Percentiles rank a stretch among this genome's conserved stretches.
phyloP scores from a whole-genome alignment of 2,329 filamentous ascomycete genomes.

The Calonectria ilicicola region DNA sequence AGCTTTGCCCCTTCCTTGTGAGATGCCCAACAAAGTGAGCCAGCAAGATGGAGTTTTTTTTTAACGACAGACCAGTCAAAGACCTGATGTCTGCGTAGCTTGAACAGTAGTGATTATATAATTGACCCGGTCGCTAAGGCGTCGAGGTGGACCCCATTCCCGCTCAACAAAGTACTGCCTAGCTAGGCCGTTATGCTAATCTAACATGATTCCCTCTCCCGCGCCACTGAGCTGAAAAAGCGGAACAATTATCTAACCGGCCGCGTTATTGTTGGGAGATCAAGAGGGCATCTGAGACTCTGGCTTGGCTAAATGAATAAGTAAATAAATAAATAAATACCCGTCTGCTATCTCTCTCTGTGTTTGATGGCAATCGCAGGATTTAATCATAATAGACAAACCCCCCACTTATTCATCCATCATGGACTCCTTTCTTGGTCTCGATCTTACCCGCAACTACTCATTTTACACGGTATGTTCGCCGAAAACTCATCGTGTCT shows the following conservation, averaged over 20 bases:
- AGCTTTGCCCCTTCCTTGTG: neutral
- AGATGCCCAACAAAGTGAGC: neutral
- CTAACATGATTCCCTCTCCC: slow-evolving; percentile 23
- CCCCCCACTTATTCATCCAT: slow-evolving; percentile 16
- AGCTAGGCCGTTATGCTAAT: slow-evolving; percentile 24
- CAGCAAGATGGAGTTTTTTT: neutral
- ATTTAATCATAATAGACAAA: neutral
- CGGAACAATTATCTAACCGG: slow-evolving; percentile 24
- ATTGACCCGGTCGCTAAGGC: neutral
- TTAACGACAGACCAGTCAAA: too few species aligned
- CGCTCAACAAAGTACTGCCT: neutral
- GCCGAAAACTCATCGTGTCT: too few species aligned
- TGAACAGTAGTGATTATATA: slow-evolving; percentile 15
- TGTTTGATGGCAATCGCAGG: too few species aligned
- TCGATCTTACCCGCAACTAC: slow-evolving; percentile 51
- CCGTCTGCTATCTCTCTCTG: neutral
- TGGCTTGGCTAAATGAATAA: neutral
- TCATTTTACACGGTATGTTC: slow-evolving; percentile 47
- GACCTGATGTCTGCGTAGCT: neutral
- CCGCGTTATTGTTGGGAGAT: neutral
- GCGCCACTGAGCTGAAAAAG: neutral
- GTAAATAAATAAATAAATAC: neutral
- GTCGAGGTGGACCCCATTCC: slow-evolving; percentile 12
- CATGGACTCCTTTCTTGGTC: slow-evolving; percentile 48
- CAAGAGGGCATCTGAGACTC: neutral